Evolutionary conservation across 345 rosid genomes (phyloP).

Genomic region (Bretschneidera sinensis): DNA sequence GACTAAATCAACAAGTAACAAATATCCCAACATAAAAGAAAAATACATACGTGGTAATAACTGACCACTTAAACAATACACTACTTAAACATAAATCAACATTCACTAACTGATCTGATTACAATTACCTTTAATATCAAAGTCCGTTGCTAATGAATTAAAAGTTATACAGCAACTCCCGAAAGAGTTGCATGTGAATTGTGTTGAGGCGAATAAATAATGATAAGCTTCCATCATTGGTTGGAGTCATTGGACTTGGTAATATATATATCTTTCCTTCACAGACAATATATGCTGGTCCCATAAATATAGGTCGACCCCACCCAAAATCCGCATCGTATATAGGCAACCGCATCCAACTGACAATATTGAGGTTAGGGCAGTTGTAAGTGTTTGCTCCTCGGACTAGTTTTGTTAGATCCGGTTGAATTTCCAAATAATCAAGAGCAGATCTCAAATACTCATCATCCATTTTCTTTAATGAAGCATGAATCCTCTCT

Average conservation of each 20-base stretch:
- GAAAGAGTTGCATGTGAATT: slow-evolving; percentile 39
- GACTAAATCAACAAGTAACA: too few relatives aligned
- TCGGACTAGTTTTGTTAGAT: background rate
- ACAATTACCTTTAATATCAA: too few relatives aligned
- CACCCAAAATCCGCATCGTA: slow-evolving; percentile 54
- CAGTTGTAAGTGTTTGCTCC: slow-evolving; percentile 25
- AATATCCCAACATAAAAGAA: too few relatives aligned
- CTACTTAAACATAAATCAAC: too few relatives aligned
- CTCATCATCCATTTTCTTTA: slow-evolving; percentile 16
- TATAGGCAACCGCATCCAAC: slow-evolving; percentile 39
- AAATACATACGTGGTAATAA: too few relatives aligned
- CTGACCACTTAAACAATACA: too few relatives aligned
- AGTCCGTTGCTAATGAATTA: too few relatives aligned
- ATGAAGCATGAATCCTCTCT: slow-evolving; percentile 4
- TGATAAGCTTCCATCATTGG: slow-evolving; percentile 38
- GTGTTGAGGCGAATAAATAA: slow-evolving; percentile 34
- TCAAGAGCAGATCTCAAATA: slow-evolving; percentile 29
- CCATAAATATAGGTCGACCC: slow-evolving; percentile 48
- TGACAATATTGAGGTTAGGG: slow-evolving; percentile 45
- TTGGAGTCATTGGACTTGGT: slow-evolving; percentile 29
- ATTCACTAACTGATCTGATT: too few relatives aligned
- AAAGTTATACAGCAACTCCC: slow-evolving; percentile 32
- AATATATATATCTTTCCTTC: slow-evolving; percentile 41
- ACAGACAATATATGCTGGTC: slow-evolving; percentile 33
- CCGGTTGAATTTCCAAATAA: background rate